Evolutionary conservation across 2,329 filamentous ascomycete genomes (phyloP), one percentile per base, ranked within the genome.

Genomic region (Trichoderma gracile): DNA sequence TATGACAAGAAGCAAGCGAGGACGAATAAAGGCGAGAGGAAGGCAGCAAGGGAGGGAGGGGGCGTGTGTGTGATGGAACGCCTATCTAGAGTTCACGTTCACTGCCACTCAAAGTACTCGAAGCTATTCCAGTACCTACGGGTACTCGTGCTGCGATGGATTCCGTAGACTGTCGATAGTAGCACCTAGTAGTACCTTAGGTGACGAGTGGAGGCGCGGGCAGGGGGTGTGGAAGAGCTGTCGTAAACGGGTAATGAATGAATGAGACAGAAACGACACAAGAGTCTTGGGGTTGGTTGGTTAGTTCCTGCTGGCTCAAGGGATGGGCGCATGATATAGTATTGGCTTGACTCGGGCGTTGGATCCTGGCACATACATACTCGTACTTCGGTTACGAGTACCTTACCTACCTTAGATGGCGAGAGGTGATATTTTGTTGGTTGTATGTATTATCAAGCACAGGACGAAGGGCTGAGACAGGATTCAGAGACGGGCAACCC

Each of bases 161-260:
- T 46, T 38, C 40, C 30, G 8, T 53, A 17, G n/a, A n/a, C 25
- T 10, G 21, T 4, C 45, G 3, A 46, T 10, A 33, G 45, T 50
- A 19, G 21, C 7, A 42, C 38, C 12, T 42, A 17, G 40, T 43
- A 19, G 42, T n/a, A 43, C 40, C n/a, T 50, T 12, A 30, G 5
- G 47, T 23, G 14, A 27, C 21, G 25, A 23, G 50, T 56, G 43
- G 43, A 27, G 50, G 27, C 33, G 38, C 49, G 21, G 59, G 23
- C 30, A 42, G 49, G 52, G 52, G 50, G 59, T 40, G 57, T 23
- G 38, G 38, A 23, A 42, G 53, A 54, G 49, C 42, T 69, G 52
- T 61, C 46, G 58, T 53, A 56, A 38, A 55, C 25, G 19, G 49
- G 59, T 42, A 46, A 63, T 63, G 38, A 63, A 56, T 46, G 19